Evolutionary conservation across 1,284 basidiomycete genomes (phyloP).

Genomic region (Cutaneotrichosporon cavernicola): DNA sequence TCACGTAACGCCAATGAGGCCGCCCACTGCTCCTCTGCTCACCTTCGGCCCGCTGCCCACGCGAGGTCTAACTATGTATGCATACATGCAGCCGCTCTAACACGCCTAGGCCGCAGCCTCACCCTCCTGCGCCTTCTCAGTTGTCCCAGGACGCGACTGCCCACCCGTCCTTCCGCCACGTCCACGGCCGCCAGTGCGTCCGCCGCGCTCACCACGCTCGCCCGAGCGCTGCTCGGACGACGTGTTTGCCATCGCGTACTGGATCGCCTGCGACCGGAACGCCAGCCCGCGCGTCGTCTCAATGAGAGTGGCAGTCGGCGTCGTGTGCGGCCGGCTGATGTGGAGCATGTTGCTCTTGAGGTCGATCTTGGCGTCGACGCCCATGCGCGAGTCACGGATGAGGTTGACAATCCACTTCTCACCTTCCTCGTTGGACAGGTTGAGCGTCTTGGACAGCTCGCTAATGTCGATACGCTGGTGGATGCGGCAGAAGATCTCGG

Average conservation of each 20-base stretch:
- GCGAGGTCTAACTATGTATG: slow-evolving; percentile 17
- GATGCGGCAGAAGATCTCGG: slow-evolving; percentile 95
- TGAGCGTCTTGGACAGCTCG: slow-evolving; percentile 87
- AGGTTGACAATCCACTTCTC: slow-evolving; percentile 99
- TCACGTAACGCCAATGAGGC: no score
- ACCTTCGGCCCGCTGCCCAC: neutral
- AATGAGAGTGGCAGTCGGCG: slow-evolving; percentile 91
- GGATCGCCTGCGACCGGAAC: slow-evolving; percentile 85
- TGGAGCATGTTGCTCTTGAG: slow-evolving; percentile 83
- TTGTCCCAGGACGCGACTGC: slow-evolving; percentile 21
- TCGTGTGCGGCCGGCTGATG: slow-evolving; percentile 84
- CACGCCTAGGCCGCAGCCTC: slow-evolving; percentile 23
- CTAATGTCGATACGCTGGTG: slow-evolving; percentile 95
- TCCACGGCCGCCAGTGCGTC: slow-evolving; percentile 34
- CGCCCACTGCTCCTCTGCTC: no score
- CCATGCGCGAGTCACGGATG: slow-evolving; percentile 93
- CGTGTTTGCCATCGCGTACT: slow-evolving; percentile 66
- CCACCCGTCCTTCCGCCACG: slow-evolving; percentile 32
- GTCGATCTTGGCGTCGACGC: slow-evolving; percentile 94
- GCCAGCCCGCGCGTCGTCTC: slow-evolving; percentile 92
- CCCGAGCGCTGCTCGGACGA: slow-evolving; percentile 27
- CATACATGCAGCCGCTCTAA: slow-evolving; percentile 19
- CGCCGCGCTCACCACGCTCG: slow-evolving; percentile 36
- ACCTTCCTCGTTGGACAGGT: slow-evolving; percentile 87
- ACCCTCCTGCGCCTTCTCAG: slow-evolving; percentile 20